These are phyloP conservation scores for Salvia sclarea DNA, from an alignment of 305 asterid genomes.

Conservation along the genomic window DNA sequence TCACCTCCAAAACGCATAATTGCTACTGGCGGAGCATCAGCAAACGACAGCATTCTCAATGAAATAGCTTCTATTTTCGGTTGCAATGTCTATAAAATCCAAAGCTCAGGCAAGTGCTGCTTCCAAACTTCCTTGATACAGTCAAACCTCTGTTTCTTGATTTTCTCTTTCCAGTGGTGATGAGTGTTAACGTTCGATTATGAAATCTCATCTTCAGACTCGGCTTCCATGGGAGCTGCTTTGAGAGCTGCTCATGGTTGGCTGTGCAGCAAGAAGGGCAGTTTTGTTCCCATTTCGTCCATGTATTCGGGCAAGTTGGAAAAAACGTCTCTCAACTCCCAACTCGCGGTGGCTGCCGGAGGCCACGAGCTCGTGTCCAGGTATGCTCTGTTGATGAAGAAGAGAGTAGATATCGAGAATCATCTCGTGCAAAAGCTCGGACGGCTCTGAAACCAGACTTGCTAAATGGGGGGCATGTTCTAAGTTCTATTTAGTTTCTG, in stretches of 20 bases:
- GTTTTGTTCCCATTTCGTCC: slow-evolving; percentile 54
- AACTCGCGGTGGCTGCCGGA: slow-evolving; percentile 61
- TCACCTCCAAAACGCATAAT: slow-evolving; percentile 79
- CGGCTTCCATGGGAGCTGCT: slow-evolving; percentile 90
- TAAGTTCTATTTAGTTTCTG: neutral
- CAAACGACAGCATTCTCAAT: slow-evolving; percentile 55
- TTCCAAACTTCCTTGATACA: no score
- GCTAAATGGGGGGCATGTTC: no score
- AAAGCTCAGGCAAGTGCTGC: slow-evolving; percentile 66
- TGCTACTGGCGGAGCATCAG: slow-evolving; percentile 93
- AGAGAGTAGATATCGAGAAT: slow-evolving; percentile 70
- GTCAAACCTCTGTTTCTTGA: no score
- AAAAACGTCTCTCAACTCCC: slow-evolving; percentile 59
- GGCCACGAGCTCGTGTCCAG: slow-evolving; percentile 46
- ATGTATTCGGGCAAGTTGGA: slow-evolving; percentile 68
- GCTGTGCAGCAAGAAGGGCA: slow-evolving; percentile 66
- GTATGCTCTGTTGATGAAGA: slow-evolving; percentile 67
- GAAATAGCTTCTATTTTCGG: slow-evolving; percentile 70
- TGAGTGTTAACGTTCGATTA: neutral
- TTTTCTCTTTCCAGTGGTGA: no score
- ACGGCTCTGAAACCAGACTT: slow-evolving; percentile 36
- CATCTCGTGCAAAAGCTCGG: slow-evolving; percentile 61
- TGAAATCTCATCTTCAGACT: slow-evolving; percentile 45
- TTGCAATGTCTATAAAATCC: slow-evolving; percentile 62
- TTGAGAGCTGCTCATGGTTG: slow-evolving; percentile 92